A percentile compares a stretch with the other conserved stretches of the same genome.
Conservation (phyloP, 208 protist genomes). For the Leishmania tarentolae region DNA sequence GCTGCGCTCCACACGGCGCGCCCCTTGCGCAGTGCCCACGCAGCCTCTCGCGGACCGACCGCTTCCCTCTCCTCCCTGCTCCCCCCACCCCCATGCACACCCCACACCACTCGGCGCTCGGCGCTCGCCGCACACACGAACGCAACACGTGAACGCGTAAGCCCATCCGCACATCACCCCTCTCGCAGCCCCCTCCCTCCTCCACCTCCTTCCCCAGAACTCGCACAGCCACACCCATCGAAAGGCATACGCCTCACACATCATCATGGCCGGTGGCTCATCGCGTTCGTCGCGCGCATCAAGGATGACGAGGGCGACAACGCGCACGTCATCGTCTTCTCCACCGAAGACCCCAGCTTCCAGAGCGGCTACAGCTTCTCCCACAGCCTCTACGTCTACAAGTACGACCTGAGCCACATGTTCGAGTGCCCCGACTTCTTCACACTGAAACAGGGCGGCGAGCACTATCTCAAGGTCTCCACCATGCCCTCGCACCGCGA, state of each 20-base stretch:
- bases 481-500: constrained; percentile 48
- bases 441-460: constrained; percentile 24
- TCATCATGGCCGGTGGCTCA: constrained; percentile 26
- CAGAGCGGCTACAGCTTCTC: constrained; percentile 45
- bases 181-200: no score
- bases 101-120: background rate
- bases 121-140: no score
- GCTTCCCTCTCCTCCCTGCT: background rate
- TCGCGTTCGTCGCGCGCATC: constrained; percentile 47
- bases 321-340: constrained; percentile 48
- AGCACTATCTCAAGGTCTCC: constrained; percentile 55
- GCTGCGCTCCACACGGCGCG: background rate
- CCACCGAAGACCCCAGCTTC: constrained; percentile 44
- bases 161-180: no score
- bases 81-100: background rate
- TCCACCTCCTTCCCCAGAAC: no score
- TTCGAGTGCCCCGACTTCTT: constrained; percentile 64
- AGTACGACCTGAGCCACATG: constrained; percentile 38
- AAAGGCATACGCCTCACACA: background rate
- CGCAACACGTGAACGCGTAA: no score
- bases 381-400: constrained; percentile 45
- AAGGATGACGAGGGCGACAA: constrained; percentile 30
- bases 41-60: background rate
- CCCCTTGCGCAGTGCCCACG: background rate
- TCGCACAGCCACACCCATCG: no score